Evolutionary conservation across 805 yeast genomes (phyloP).

Genomic region (Debaryomyces prosopidis): DNA sequence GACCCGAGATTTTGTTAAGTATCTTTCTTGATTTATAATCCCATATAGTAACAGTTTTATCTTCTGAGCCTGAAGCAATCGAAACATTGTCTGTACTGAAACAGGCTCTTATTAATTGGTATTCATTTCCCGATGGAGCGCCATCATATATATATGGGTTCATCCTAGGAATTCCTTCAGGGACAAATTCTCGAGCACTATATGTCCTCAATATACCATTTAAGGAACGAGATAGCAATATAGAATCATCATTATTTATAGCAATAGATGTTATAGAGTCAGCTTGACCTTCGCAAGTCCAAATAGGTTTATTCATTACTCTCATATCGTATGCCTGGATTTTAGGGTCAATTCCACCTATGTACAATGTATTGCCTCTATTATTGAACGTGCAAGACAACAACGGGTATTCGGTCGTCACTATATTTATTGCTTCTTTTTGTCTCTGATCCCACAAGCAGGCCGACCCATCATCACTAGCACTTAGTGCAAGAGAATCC

Average conservation of each 20-base stretch:
- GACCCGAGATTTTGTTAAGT: constrained; percentile 55
- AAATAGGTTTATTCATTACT: constrained; percentile 37
- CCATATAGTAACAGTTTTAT: constrained; percentile 61
- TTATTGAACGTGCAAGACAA: constrained; percentile 43
- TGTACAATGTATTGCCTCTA: constrained; percentile 46
- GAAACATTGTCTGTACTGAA: constrained; percentile 43
- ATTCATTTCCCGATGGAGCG: constrained; percentile 54
- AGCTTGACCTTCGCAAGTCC: constrained; percentile 44
- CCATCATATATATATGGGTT: constrained; percentile 57
- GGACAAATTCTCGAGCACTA: constrained; percentile 50
- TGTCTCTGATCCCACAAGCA: constrained; percentile 66
- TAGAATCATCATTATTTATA: constrained; percentile 47
- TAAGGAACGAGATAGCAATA: constrained; percentile 51
- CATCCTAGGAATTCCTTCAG: constrained; percentile 38
- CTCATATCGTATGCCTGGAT: constrained; percentile 62
- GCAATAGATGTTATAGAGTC: constrained; percentile 60
- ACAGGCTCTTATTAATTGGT: constrained; percentile 49
- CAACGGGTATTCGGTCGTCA: constrained; percentile 58
- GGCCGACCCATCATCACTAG: constrained; percentile 64
- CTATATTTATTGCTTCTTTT: constrained; percentile 39
- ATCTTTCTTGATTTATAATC: constrained; percentile 51
- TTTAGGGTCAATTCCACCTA: constrained; percentile 69
- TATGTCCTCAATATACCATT: constrained; percentile 59
- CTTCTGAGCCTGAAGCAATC: constrained; percentile 62
- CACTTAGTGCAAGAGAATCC: constrained; percentile 43